Evolutionary conservation across 176 grass and related monocot species (phyloP), one percentile per base, ranked within the genome.

Genomic region (Rhynchospora breviuscula): DNA sequence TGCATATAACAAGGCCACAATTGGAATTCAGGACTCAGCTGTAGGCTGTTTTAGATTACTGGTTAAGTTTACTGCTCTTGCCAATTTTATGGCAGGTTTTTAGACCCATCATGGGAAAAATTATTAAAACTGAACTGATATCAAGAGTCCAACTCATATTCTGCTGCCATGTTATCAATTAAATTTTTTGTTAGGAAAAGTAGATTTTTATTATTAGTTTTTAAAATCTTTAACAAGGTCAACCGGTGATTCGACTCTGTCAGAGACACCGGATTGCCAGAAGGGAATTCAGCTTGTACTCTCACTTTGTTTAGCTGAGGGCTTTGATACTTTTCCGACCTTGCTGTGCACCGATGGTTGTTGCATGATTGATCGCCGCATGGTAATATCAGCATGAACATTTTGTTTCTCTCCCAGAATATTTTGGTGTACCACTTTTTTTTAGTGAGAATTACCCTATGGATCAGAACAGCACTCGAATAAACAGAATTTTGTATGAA

Each of bases 331-430:
- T 65, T 98, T 98, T 77, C 92, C 92, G 23, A 94, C 95, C 60
- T 87, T 98, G 84, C 92, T 98, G 26, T 98, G 95, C 79, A 93
- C 95, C 52, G 95, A 98, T 91, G 95, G 95, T 47, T 98, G 95
- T 78, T 98, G 90, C 40, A 98, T 98, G 95, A 87, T 94, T 23
- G 95, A 98, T 87, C 95, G 95, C 67, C 89, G 95, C 79, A 98
- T 98, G 95, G 95, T 98, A 94, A 17, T 84, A 56, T 77, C 47
- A 77, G 23, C 49, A 77, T 11, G 54, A 14, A 6, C 15, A 90
- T 82, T 83, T 56, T 86, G 51, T 89, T 69, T 6, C 26, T 82
- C 69, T 77, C n/a, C 63, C 46, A 63, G 8, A 35, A 44, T 75
- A 44, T 43, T 63, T 43, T 77, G 3, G 8, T 17, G 25, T 54